These are phyloP conservation scores for Vanrija sp. DNA, from an alignment of 1,284 basidiomycete species.

Conservation along the genomic window DNA sequence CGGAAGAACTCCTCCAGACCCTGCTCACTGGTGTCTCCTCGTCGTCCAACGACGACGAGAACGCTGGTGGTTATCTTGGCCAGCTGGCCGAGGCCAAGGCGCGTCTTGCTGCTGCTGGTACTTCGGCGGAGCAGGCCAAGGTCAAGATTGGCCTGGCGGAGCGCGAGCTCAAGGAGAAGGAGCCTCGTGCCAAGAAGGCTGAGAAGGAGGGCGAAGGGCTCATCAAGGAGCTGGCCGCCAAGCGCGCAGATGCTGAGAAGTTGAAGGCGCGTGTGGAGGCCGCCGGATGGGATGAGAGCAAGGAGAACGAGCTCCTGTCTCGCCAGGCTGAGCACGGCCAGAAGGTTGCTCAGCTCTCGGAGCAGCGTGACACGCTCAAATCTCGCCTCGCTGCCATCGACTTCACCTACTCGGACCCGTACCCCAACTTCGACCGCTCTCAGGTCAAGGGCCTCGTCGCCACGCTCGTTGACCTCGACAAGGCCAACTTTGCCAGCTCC, in stretches of 20 bases:
- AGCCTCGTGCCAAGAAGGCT: conserved; percentile 76
- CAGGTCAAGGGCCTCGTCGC: conserved; percentile 95
- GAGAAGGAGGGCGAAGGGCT: conserved; percentile 75
- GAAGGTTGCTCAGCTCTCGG: conserved; percentile 59
- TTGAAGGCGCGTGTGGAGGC: conserved; percentile 57
- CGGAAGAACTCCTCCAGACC: conserved; percentile 93
- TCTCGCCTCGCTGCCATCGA: conserved; percentile 68
- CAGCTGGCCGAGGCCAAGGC: conserved; percentile 86
- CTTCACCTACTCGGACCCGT: conserved; percentile 77
- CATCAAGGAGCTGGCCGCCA: conserved; percentile 62
- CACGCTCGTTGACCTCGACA: conserved; percentile 69
- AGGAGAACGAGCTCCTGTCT: conserved; percentile 64
- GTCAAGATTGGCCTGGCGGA: conserved; percentile 73
- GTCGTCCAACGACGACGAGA: conserved; percentile 53
- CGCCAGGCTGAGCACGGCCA: conserved; percentile 59
- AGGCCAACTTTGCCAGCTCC: conserved; percentile 68
- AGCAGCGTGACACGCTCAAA: conserved; percentile 72
- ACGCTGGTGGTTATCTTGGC: conserved; percentile 90
- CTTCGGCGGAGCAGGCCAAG: conserved; percentile 81
- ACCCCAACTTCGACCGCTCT: conserved; percentile 74
- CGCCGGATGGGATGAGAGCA: conserved; percentile 75
- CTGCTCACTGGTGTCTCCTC: conserved; percentile 85
- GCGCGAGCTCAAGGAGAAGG: conserved; percentile 73
- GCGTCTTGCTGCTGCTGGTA: conserved; percentile 67
- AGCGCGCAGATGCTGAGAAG: conserved; percentile 61